A percentile compares a stretch with the other conserved stretches of the same genome.
Evolutionary conservation across 2,329 filamentous ascomycete genomes (phyloP).

Genomic region (Epichloe coenophiala): DNA sequence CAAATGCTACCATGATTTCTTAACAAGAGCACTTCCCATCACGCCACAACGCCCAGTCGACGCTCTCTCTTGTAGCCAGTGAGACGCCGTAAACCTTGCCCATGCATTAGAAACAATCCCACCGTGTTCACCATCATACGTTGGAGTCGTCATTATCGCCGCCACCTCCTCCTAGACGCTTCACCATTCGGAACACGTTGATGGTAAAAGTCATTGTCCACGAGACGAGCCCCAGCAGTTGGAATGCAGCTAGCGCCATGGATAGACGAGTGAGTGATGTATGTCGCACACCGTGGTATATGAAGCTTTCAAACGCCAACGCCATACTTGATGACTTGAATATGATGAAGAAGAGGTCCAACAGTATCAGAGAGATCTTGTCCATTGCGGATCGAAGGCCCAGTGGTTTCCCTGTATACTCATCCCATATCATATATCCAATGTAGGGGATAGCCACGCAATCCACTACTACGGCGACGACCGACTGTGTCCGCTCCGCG

Average conservation of each 20-base stretch:
- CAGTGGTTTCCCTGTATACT: constrained; percentile 88
- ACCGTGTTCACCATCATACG: background rate
- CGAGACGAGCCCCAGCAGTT: constrained; percentile 70
- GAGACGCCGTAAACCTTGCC: background rate
- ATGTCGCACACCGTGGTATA: constrained; percentile 34
- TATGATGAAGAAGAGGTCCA: constrained; percentile 93
- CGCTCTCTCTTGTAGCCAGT: background rate
- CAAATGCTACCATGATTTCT: background rate
- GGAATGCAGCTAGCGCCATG: constrained; percentile 61
- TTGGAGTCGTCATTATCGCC: constrained; percentile 11
- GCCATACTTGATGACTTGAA: constrained; percentile 91
- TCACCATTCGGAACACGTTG: constrained; percentile 61
- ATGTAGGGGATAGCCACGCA: constrained; percentile 81
- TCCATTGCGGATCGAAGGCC: constrained; percentile 71
- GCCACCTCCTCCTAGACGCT: constrained; percentile 43
- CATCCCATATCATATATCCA: constrained; percentile 87
- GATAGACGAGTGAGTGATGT: constrained; percentile 36
- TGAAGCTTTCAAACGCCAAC: constrained; percentile 74
- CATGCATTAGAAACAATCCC: background rate
- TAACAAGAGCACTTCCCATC: background rate
- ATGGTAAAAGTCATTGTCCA: constrained; percentile 86
- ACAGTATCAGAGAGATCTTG: constrained; percentile 79
- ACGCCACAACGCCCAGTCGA: background rate
- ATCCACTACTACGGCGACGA: constrained; percentile 84
- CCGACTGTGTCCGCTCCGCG: constrained; percentile 58